Evolutionary conservation across 1,284 basidiomycete species (phyloP).

Genomic region (Ceratobasidium sp.): DNA sequence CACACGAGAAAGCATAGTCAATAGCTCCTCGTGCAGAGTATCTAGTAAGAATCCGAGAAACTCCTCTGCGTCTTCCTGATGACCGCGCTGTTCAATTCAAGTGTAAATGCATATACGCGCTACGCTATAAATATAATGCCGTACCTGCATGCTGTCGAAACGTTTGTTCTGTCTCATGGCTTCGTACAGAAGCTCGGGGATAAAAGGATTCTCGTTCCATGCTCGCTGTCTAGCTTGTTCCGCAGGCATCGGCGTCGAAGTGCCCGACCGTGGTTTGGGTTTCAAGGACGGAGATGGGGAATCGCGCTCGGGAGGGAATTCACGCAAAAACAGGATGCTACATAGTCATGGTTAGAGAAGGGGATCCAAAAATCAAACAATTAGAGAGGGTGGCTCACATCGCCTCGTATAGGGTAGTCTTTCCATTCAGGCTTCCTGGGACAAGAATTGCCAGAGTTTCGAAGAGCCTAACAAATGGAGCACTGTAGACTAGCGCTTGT

Average conservation of each 20-base stretch:
- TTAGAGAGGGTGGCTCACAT: constrained; percentile 56
- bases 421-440: constrained; percentile 62
- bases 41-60: constrained; percentile 98
- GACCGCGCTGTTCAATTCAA: constrained; percentile 72
- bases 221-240: constrained; percentile 49
- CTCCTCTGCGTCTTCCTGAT: constrained; percentile 99
- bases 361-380: constrained; percentile 1
- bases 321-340: constrained; percentile 38
- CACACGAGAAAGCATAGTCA: constrained; percentile 66
- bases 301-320: constrained; percentile 71
- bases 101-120: constrained; percentile 11
- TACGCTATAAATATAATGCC: constrained; percentile 54
- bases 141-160: constrained; percentile 92
- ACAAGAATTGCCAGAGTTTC: constrained; percentile 51
- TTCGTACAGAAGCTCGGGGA: constrained; percentile 92
- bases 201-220: constrained; percentile 73
- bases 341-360: background rate
- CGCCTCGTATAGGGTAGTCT: constrained; percentile 87
- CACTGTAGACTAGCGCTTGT: constrained; percentile 91
- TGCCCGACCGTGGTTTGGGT: constrained; percentile 60
- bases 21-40: constrained; percentile 93
- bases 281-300: constrained; percentile 56
- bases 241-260: constrained; percentile 48
- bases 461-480: constrained; percentile 87
- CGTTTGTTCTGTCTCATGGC: constrained; percentile 96